Evolutionary conservation across 345 rosid genomes (phyloP), one percentile per base, ranked within the genome.

Genomic region (Ricinus communis): DNA sequence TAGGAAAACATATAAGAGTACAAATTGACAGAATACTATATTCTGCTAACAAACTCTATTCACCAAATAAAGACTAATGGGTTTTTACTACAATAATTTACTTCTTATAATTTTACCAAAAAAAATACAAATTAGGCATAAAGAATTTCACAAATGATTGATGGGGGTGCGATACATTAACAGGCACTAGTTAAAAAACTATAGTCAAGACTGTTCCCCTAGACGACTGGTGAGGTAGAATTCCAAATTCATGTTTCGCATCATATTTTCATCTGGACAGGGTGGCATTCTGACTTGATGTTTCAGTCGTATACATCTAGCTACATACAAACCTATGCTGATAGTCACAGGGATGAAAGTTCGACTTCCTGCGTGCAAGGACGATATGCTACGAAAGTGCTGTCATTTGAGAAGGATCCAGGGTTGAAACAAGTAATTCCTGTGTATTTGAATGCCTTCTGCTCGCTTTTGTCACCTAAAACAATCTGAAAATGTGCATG

Each of bases 401-500:
- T 79, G 63, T 91, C 94, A 1, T 63, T 78, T 63, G 96, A 80
- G 81, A 93, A 95, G 43, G 98, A 89, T 61, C 94, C 98, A 24
- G 96, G 96, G 84, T 95, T 92, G 71, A 92, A 90, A 78, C 97
- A 95, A 54, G 96, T 93, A 49, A 84, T 88, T 76, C 91, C 96
- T 0, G 88, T 82, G 81, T 81, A 88, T 66, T 85, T 83, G 86
- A 88, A 89, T 27, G 85, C 93, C 83, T 87, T 90, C 83, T 89
- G 97, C 80, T 86, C 90, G 65, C 98, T 86, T 73, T 61, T 84
- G 83, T 94, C 97, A 11, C 89, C 92, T 76, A 91, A 74, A 73
- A 94, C 86, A 66, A 90, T 90, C 97, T 94, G 96, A 59, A 59
- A 27, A 59, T 0, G 28, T 15, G 59, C 33, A 65, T 30, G n/a